Base-by-base conservation (phyloP, 352 stramenopile genomes). In the Plasmopara halstedii region DNA sequence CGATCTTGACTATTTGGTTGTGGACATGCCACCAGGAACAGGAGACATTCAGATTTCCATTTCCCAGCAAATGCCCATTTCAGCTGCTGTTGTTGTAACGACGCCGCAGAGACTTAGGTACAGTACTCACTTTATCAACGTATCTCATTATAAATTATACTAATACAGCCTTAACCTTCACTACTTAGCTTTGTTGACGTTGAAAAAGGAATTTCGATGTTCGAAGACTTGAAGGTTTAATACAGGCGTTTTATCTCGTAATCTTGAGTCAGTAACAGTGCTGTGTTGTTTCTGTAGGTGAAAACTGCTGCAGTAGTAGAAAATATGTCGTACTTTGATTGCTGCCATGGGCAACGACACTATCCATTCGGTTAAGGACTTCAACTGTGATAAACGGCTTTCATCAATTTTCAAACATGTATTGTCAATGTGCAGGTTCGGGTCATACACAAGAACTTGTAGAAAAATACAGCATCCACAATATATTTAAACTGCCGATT, bases 11-110 rank as follows among this genome's bases (percentile, higher is more conserved):
- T 99, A 99, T 64, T 64, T 99, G 32, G 70, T 99, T n/a, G 88
- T 93, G 15, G 81, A 99, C 58, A 98, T 99, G 94, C 97, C 97
- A 7, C 97, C 97, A 4, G 97, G 97, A 36, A 99, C 97, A 10
- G 97, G 97, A 42, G 97, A 99, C 54, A 98, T 99, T 55, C 96
- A 98, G 49, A 90, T 99, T 29, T 99, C 96, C 0, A 67, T 99
- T 36, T 96, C 88, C 22, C 96, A 99, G 73, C 84, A 95, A 70
- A 86, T 99, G 50, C 92, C 97, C 17, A 97, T 99, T 35, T 98
- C 95, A 0, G 95, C 88, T 15, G 91, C 96, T 7, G 96, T 99
- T 3, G 97, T 99, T 45, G 97, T 99, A 4, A 99, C 97, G 7
- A 99, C 97, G 17, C 97, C 97, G 1, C 95, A 99, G 56, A 85